Evolutionary conservation across 345 rosid species (phyloP), one percentile per base, ranked within the genome.

Genomic region (Citrus sp.): DNA sequence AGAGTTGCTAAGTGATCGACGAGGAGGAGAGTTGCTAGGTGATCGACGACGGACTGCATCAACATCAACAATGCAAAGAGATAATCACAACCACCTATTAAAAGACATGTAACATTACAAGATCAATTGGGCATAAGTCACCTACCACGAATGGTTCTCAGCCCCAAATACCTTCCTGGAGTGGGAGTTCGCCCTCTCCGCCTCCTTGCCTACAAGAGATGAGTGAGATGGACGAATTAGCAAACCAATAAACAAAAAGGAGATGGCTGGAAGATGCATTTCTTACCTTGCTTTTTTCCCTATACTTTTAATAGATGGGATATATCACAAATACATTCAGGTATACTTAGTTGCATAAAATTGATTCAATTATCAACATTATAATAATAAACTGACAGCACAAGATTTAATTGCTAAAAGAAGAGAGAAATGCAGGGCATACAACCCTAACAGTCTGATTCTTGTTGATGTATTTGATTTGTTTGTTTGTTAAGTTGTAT

Each of bases 161-260:
- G 82, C 59, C 99, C 99, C 83, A 96, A 78, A 78, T 96, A 96
- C 86, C 79, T 91, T 81, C 99, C 98, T 4, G 99, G 99, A 70
- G 99, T 95, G 37, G 99, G 99, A 65, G 98, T 92, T 35, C 98
- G 84, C 27, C 98, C 96, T 84, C 94, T 91, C 56, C 91, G 85
- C 83, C 98, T 90, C 82, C 86, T 88, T 32, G 98, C 99, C 99
- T 95, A 80, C 51, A 75, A 80, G 35, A 66, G 69, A 72, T 34
- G 24, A 34, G 66, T 82, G 25, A 84, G 81, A 55, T 40, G 38
- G 67, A 28, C 35, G 22, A 67, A 76, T 63, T 38, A 74, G 30
- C 73, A 58, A 65, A 9, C 70, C 3, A 67, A 9, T 22, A 12
- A 46, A 5, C 24, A 69, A 69, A 42, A 37, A 42, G 21, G 1